Evolutionary conservation across 1,284 basidiomycete genomes (phyloP).

Genomic region (Boletus hoseneyae): DNA sequence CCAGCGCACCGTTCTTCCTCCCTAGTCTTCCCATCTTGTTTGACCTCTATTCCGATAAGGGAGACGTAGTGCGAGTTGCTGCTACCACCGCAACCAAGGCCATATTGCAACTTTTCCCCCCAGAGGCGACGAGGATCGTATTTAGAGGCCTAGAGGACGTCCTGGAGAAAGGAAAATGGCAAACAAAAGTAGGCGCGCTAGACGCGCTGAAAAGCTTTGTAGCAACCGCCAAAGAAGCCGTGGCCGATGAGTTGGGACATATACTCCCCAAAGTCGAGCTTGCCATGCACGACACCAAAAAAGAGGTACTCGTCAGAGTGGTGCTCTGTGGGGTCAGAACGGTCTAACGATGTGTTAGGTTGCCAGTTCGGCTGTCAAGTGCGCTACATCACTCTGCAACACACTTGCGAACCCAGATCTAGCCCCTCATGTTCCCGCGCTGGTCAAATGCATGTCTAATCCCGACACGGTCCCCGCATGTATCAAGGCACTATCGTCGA

Average conservation of each 20-base stretch:
- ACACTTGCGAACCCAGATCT: slow-evolving; percentile 96
- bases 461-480: slow-evolving; percentile 86
- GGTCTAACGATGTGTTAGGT: slow-evolving; percentile 51
- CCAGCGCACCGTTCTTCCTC: slow-evolving; percentile 81
- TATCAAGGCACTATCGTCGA: slow-evolving; percentile 93
- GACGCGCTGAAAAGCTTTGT: slow-evolving; percentile 82
- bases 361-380: slow-evolving; percentile 85
- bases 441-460: slow-evolving; percentile 95
- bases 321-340: background rate
- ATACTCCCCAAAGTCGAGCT: slow-evolving; percentile 86
- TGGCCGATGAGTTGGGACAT: slow-evolving; percentile 81
- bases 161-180: slow-evolving; percentile 89
- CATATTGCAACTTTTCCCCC: slow-evolving; percentile 81
- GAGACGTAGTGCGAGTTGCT: slow-evolving; percentile 85
- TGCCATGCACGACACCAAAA: slow-evolving; percentile 97
- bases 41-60: slow-evolving; percentile 92
- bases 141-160: slow-evolving; percentile 72
- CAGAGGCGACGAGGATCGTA: slow-evolving; percentile 76
- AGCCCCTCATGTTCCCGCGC: slow-evolving; percentile 82
- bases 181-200: slow-evolving; percentile 90
- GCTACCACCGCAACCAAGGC: slow-evolving; percentile 82
- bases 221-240: slow-evolving; percentile 69
- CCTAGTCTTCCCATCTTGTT: slow-evolving; percentile 77
- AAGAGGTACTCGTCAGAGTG: slow-evolving; percentile 60
- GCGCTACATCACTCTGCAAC: slow-evolving; percentile 88